Evolutionary conservation across 352 stramenopile species (phyloP), one percentile per base, ranked within the genome.

Genomic region (Aphanomyces astaci): DNA sequence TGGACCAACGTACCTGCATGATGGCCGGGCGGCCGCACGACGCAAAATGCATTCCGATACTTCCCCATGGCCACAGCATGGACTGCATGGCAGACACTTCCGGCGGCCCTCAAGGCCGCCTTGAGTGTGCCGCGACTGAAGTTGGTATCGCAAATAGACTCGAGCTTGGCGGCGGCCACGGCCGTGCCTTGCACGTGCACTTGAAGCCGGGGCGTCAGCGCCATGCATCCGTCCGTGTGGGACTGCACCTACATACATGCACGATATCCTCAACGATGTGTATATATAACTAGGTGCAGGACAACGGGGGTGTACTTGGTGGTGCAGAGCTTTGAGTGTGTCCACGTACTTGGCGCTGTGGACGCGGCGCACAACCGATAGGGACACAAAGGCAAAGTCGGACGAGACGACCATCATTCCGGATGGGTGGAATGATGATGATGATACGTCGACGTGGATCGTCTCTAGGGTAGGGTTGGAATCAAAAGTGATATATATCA

Each of bases 261-360:
- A 2, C n/a, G n/a, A n/a, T n/a, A n/a, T n/a, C n/a, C n/a, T n/a
- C n/a, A n/a, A n/a, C n/a, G n/a, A n/a, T n/a, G n/a, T n/a, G n/a
- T n/a, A n/a, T n/a, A n/a, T n/a, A n/a, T n/a, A n/a, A n/a, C n/a
- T n/a, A n/a, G n/a, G n/a, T n/a, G n/a, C n/a, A n/a, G n/a, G n/a
- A n/a, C n/a, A n/a, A n/a, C n/a, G n/a, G n/a, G n/a, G 2, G 22
- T 10, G 31, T 45, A 96, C 73, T 24, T 87, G 76, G 68, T 90
- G 84, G 70, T 81, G 90, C 30, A 98, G 75, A 43, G 88, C 71
- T 62, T 96, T 88, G 0, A 98, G 82, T 73, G 97, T 94, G 40
- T 79, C 74, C 19, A 97, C 72, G 76, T 97, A 98, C 48, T 94
- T 84, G 45, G 75, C 76, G 36, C 78, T 87, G 71, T 98, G 92